Base-by-base conservation (phyloP, 2,329 filamentous ascomycete genomes). In the Nigrospora osmanthi region DNA sequence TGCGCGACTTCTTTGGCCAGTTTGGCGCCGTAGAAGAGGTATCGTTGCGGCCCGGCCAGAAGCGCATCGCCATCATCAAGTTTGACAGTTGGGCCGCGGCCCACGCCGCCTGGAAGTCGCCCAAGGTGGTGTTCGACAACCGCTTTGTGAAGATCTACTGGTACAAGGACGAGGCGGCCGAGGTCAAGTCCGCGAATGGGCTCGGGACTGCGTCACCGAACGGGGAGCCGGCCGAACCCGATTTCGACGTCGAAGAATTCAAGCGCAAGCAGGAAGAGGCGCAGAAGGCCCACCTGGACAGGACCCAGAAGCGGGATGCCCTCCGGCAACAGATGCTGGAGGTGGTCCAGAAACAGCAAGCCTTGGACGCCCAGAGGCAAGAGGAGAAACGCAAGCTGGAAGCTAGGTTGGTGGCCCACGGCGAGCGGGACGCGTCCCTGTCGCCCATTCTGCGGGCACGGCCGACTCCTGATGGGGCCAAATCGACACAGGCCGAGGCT, bases 81-180 rank as follows among this genome's bases (percentile, higher is more conserved):
- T 93, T 75, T 54, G 75, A 80, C 42, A 73, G 72, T 36, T 85
- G 83, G 74, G 72, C 73, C 7, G 66, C 78, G 13, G 87, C 87
- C 13, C 78, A 81, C 47, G 75, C 77, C 14, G 87, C 87, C 2
- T 89, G 87, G 59, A 75, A 76, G 39, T 89, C 84, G 10, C 87
- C 87, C 0, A 89, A 89, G 57, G 83, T 82, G 39, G 83, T 93
- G 38, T 93, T 91, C 57, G 85, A 90, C 55, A 93, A 91, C 54
- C 75, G 87, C 11, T 93, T 93, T 54, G 87, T 93, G 40, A 90
- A 89, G 55, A 83, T 91, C 0, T 89, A 84, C 55, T 91, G 87
- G 87, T 75, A 80, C 58, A 83, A 80, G 53, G 73, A 76, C 6
- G 72, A 75, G 36, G 57, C 56, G 3, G 50, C 55, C 43, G n/a